A percentile compares a stretch with the other conserved stretches of the same genome.
Conservation (phyloP, 2,329 filamentous ascomycete species). For the Penicillium nordicum region DNA sequence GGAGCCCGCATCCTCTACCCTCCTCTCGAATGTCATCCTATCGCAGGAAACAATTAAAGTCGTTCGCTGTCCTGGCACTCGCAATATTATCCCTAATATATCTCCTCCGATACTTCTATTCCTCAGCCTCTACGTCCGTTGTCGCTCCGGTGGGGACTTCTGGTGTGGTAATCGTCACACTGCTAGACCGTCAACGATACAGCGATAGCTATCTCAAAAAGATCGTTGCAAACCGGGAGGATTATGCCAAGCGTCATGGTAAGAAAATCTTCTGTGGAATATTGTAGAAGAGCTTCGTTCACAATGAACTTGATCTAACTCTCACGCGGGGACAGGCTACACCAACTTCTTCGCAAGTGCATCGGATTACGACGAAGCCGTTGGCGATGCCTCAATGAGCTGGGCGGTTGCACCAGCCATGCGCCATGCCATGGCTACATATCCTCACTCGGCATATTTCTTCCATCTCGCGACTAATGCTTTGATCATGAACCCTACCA, state of each 20-base stretch:
- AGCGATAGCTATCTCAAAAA: constrained; percentile 66
- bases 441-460: constrained; percentile 73
- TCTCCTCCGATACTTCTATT: constrained; percentile 51
- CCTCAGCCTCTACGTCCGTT: constrained; percentile 25
- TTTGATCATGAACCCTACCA: constrained; percentile 78
- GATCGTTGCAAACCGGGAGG: constrained; percentile 75
- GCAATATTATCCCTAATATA: constrained; percentile 59
- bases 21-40: constrained; percentile 37
- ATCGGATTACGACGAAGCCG: constrained; percentile 62
- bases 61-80: constrained; percentile 54
- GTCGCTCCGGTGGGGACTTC: constrained; percentile 37
- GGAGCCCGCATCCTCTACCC: constrained; percentile 71
- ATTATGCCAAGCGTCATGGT: constrained; percentile 87
- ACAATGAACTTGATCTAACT: background rate
- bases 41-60: constrained; percentile 62
- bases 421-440: constrained; percentile 79
- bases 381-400: constrained; percentile 43
- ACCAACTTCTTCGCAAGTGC: constrained; percentile 74
- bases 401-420: constrained; percentile 74
- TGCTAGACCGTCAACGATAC: constrained; percentile 66
- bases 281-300: background rate
- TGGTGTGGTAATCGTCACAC: constrained; percentile 74
- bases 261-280: constrained; percentile 29
- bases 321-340: constrained; percentile 61
- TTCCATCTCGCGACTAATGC: constrained; percentile 85